Evolutionary conservation across 352 stramenopile genomes (phyloP), one percentile per base, ranked within the genome.

Genomic region (Pythium vanterpoolii): DNA sequence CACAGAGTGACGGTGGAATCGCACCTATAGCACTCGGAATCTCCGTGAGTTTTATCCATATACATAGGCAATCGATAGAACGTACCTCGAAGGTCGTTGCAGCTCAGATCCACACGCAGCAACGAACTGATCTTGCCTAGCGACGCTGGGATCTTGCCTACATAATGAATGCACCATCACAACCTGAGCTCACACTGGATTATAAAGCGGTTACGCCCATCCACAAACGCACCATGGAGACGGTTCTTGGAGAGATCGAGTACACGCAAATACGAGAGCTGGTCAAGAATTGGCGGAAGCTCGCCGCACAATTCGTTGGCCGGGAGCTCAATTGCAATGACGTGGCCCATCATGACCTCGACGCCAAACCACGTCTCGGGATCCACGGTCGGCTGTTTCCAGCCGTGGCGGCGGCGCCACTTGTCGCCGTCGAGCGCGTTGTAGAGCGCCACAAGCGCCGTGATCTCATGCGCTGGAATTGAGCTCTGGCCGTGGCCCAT

Each of bases 401-500:
- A 93, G 43, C 81, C 83, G 62, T 90, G 74, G 42, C 79, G 77
- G 11, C 83, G 79, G 13, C 81, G 81, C 83, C 83, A 93, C 44
- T 70, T 73, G 39, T 88, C 79, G 42, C 83, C 83, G 16, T 66
- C 72, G 14, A 91, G 77, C 47, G 79, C 79, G 56, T 91, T 76
- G 63, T 81, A 87, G 11, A 93, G 66, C 45, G 88, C 83, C 27
- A 89, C 66, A 49, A 93, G 80, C 64, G 74, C 81, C 36, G 60
- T 49, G 58, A 89, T 64, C 68, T 93, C 83, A 13, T 79, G 71
- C 28, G 73, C 56, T 27, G 83, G 81, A 54, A 93, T 86, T 18
- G 83, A 89, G 62, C 80, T 91, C 74, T 89, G 83, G 59, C 81
- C 81, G 62, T 91, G 81, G 46, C 83, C 83, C 83, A 93, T 92